A percentile compares a stretch with the other conserved stretches of the same genome.
Conservation (phyloP, 202 grass and related monocot genomes). For the Dendrocalamus latiflorus region DNA sequence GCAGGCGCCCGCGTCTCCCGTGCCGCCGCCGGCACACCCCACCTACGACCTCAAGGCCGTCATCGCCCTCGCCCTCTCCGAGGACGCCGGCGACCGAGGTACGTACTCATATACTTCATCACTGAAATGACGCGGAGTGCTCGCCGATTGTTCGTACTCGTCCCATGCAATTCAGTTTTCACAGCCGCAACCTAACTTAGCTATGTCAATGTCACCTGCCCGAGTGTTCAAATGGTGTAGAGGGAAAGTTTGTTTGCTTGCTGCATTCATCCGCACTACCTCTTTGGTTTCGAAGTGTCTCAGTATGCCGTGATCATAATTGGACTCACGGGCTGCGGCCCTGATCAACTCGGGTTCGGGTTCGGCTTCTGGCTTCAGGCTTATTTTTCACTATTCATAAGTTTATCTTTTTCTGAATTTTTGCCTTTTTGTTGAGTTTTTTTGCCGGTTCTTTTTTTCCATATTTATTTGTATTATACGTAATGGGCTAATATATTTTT, state of each 20-base stretch:
- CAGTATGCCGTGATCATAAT: neutral
- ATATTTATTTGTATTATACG: too few species aligned
- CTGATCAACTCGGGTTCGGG: too few species aligned
- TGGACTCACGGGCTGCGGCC: neutral
- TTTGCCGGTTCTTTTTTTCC: too few species aligned
- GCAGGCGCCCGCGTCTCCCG: neutral
- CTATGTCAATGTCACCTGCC: neutral
- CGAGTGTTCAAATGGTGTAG: neutral
- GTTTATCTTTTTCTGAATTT: too few species aligned
- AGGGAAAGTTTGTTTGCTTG: neutral
- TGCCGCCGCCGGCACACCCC: constrained; percentile 71
- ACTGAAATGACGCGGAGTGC: neutral
- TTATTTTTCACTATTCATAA: too few species aligned
- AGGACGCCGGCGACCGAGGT: constrained; percentile 90
- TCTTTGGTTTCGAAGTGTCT: neutral
- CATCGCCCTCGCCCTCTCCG: constrained; percentile 83
- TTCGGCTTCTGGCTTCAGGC: too few species aligned
- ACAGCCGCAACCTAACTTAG: neutral
- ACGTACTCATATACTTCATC: neutral
- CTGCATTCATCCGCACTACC: neutral
- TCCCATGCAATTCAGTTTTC: neutral
- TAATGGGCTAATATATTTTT: too few species aligned
- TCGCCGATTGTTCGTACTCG: neutral
- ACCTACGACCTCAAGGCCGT: constrained; percentile 79
- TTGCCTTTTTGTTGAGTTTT: too few species aligned